Conservation (phyloP, 371 early-diverging fungal species). For the Mortierella sp. region DNA sequence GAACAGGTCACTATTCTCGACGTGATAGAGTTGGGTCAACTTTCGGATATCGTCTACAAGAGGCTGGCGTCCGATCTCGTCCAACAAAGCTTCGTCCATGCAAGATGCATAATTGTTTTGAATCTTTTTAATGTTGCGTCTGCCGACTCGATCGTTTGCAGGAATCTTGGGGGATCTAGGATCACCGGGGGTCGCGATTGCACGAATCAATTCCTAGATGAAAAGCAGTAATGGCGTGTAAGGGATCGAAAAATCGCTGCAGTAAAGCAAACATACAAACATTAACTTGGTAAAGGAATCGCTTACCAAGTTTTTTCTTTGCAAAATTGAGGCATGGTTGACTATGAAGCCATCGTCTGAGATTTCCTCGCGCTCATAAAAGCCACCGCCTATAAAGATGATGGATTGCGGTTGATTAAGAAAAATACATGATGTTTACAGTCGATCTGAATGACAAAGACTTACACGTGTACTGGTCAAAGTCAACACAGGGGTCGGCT, state of each 20-base stretch:
- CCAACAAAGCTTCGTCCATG: slow-evolving; percentile 64
- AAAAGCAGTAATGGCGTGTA: neutral
- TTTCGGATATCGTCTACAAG: slow-evolving; percentile 55
- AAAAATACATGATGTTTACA: too few relatives aligned
- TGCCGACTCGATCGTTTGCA: slow-evolving; percentile 50
- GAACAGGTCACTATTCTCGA: slow-evolving; percentile 4
- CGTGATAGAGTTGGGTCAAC: slow-evolving; percentile 47
- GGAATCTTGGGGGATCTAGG: slow-evolving; percentile 33
- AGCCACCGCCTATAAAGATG: slow-evolving; percentile 13
- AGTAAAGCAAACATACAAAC: neutral
- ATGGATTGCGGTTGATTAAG: too few relatives aligned
- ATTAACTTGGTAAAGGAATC: neutral
- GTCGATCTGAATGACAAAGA: neutral
- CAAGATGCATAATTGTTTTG: slow-evolving; percentile 64
- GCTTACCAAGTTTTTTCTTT: slow-evolving; percentile 4
- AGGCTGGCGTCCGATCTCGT: slow-evolving; percentile 60
- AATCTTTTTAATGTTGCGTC: slow-evolving; percentile 63
- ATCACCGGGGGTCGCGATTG: slow-evolving; percentile 18
- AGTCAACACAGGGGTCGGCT: slow-evolving; percentile 1
- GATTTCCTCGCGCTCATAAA: slow-evolving; percentile 7
- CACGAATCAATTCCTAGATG: slow-evolving; percentile 25
- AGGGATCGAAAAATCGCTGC: neutral
- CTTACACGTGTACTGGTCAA: slow-evolving; percentile 1
- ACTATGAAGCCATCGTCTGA: neutral
- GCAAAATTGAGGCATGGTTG: neutral